A percentile compares a stretch with the other conserved stretches of the same genome.
These are phyloP conservation scores for Ceratorhiza oryzae-sativae DNA, from an alignment of 1,284 basidiomycete genomes.

Conservation along the genomic window DNA sequence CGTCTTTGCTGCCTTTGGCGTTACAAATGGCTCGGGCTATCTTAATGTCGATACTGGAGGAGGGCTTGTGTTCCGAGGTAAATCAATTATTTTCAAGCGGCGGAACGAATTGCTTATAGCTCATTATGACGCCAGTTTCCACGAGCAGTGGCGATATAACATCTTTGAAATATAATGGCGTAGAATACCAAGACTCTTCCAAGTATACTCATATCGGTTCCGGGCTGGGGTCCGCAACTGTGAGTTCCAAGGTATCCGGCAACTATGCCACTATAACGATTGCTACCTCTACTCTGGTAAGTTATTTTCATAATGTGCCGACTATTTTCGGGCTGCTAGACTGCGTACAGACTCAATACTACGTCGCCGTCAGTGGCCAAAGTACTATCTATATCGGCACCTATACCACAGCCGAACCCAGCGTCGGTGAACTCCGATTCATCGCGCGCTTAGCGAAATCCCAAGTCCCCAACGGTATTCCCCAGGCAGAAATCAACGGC, in stretches of 20 bases:
- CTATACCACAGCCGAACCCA: conserved; percentile 50
- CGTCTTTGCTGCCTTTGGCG: conserved; percentile 38
- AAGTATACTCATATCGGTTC: conserved; percentile 33
- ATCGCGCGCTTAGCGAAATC: conserved; percentile 58
- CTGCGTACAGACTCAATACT: conserved; percentile 35
- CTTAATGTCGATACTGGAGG: conserved; percentile 37
- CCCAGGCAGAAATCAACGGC: conserved; percentile 52
- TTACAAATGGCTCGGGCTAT: conserved; percentile 28
- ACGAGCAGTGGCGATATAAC: conserved; percentile 39
- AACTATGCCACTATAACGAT: conserved; percentile 31
- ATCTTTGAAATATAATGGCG: conserved; percentile 31
- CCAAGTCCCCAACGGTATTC: conserved; percentile 54
- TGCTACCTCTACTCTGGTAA: conserved; percentile 25
- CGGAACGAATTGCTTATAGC: too few species aligned
- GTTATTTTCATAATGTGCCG: neutral
- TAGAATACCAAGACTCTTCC: conserved; percentile 38
- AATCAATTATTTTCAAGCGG: too few species aligned
- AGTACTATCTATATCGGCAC: conserved; percentile 41
- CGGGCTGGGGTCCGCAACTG: conserved; percentile 34
- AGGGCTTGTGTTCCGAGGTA: conserved; percentile 35
- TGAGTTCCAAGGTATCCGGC: conserved; percentile 21
- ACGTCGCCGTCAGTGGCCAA: conserved; percentile 37
- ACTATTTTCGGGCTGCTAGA: neutral
- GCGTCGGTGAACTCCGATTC: conserved; percentile 59
- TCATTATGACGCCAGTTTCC: conserved; percentile 4